Base-by-base conservation (phyloP, 2,329 filamentous ascomycete genomes). In the Lachnellula arida region DNA sequence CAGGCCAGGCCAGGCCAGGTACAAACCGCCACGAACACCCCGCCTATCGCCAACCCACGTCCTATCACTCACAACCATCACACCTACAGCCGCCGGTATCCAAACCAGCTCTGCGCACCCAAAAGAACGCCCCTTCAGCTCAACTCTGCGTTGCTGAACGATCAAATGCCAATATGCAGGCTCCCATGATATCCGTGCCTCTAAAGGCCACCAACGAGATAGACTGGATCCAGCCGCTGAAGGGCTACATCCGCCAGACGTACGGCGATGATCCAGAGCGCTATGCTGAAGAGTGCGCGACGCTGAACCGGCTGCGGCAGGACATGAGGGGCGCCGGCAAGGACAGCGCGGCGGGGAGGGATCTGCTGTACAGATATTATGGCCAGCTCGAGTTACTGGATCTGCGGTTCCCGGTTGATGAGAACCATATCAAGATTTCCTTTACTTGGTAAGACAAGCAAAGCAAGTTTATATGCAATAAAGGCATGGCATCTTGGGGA, bases 391-490 rank as follows among this genome's bases (percentile, higher is more conserved):
- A 99, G 76, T 79, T 99, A 51, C 77, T 99, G 60, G 94, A 99
- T 72, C 76, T 99, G 67, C 82, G 94, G 59, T 99, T 99, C 70
- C 95, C 95, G 0, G 91, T 99, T 46, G 94, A 99, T 67, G 94
- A 99, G 76, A 94, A 96, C 69, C 93, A 99, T 70, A 97, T 99
- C 76, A 97, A 97, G 76, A 96, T 99, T 68, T 90, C 89, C 7
- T 99, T 99, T 71, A 97, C 93, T 62, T 99, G 94, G 94, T 96
- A 82, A 23, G 59, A 60, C n/a, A 19, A 19, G 19, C 39, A 32
- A 11, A 32, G 28, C 28, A 28, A 7, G 1, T 28, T 8, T 9
- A 28, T 19, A 23, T 39, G 42, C 50, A 35, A 42, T 32, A 42
- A 28, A 28, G 14, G 28, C 28, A 32, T 19, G 32, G 22, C 22